Conservation (phyloP, 2,329 filamentous ascomycete species). For the Cryphonectria naterciae region DNA sequence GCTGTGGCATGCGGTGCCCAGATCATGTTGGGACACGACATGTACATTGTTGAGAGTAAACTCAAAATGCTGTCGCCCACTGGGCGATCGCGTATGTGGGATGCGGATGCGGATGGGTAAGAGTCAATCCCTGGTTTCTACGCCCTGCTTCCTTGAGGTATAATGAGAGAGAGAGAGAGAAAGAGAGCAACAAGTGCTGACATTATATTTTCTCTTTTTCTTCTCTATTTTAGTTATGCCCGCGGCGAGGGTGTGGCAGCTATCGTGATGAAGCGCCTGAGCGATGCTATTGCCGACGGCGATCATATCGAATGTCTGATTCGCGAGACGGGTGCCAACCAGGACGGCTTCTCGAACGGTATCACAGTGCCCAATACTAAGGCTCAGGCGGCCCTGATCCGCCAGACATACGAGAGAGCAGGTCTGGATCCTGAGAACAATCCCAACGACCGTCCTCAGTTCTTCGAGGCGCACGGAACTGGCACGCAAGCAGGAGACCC, state of each 20-base stretch:
- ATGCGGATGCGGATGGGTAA: conserved; percentile 48
- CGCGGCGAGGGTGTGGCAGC: conserved; percentile 55
- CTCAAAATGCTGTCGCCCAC: conserved; percentile 45
- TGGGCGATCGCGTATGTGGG: conserved; percentile 47
- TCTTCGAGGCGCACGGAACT: conserved; percentile 46
- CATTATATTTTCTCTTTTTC: not conserved
- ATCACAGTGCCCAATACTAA: conserved; percentile 52
- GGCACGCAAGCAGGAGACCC: conserved; percentile 33
- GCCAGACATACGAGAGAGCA: conserved; percentile 42
- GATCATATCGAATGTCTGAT: conserved; percentile 46
- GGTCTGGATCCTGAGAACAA: conserved; percentile 39
- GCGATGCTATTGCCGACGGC: conserved; percentile 51
- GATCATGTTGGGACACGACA: conserved; percentile 37
- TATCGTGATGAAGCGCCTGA: conserved; percentile 51
- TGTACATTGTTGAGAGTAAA: conserved; percentile 41
- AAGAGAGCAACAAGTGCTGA: not conserved
- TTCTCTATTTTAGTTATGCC: conserved; percentile 46
- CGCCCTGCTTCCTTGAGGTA: not conserved
- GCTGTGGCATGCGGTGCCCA: conserved; percentile 40
- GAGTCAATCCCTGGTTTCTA: not conserved
- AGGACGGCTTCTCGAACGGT: conserved; percentile 50
- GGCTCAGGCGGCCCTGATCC: conserved; percentile 46
- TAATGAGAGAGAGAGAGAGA: no score
- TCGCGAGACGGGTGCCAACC: conserved; percentile 47
- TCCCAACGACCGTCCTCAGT: conserved; percentile 40